These are phyloP conservation scores for Jaltomata sinuosa DNA, from an alignment of 257 asterid genomes.

Conservation along the genomic window DNA sequence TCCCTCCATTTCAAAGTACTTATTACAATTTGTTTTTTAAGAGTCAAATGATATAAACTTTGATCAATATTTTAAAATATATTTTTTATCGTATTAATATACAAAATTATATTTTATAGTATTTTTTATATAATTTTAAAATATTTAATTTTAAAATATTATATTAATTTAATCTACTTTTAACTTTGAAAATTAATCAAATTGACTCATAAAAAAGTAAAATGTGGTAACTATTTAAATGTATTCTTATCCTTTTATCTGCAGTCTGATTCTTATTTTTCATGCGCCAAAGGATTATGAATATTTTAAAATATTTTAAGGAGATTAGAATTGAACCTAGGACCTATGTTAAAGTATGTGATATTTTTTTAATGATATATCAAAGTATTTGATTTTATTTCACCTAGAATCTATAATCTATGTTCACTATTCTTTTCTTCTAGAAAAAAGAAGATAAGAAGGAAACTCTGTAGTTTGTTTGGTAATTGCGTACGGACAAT, in stretches of 20 bases:
- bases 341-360: neutral
- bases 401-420: neutral
- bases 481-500: neutral
- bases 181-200: no score
- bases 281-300: neutral
- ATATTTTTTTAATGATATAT: neutral
- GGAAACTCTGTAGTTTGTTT: neutral
- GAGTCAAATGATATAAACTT: no score
- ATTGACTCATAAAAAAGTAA: no score
- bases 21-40: no score
- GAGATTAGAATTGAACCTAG: neutral
- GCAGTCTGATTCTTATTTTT: neutral
- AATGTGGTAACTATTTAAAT: no score
- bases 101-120: no score
- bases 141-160: no score
- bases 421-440: neutral
- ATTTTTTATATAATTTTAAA: no score
- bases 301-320: neutral
- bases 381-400: neutral
- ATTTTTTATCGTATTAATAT: no score
- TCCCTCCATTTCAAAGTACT: no score
- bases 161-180: no score
- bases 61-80: no score
- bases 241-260: neutral
- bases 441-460: neutral